Percentiles rank a stretch among this genome's conserved stretches.
Conservation (phyloP, 1,139 yeast genomes). For the Suhomyces choctaworum region DNA sequence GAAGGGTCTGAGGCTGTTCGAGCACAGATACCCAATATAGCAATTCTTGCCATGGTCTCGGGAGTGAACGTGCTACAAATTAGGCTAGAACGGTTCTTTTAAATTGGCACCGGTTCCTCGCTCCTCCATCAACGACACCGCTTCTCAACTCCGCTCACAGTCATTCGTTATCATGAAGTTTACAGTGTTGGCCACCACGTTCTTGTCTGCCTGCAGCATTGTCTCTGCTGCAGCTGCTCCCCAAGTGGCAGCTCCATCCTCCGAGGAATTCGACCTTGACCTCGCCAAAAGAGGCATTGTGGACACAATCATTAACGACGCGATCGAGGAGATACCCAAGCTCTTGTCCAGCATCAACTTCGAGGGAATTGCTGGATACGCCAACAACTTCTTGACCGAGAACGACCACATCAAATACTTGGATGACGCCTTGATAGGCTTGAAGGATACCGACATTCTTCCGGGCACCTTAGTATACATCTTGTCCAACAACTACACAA, state of each 20-base stretch:
- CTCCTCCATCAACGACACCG: no score
- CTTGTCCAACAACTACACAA: slow-evolving; percentile 28
- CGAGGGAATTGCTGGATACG: slow-evolving; percentile 36
- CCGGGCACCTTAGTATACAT: slow-evolving; percentile 29
- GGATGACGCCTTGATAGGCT: slow-evolving; percentile 27
- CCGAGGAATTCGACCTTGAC: slow-evolving; percentile 15
- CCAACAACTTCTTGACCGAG: slow-evolving; percentile 27
- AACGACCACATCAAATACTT: slow-evolving; percentile 26
- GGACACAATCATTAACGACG: slow-evolving; percentile 7
- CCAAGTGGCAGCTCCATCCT: slow-evolving; percentile 11
- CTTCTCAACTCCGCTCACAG: no score
- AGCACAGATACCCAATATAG: slow-evolving; percentile 5
- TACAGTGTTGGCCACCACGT: slow-evolving; percentile 19
- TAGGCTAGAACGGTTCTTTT: no score
- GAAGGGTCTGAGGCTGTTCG: not conserved
- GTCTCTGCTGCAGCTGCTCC: slow-evolving; percentile 14
- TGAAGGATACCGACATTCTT: slow-evolving; percentile 27
- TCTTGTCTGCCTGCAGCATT: slow-evolving; percentile 19
- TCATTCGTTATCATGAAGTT: slow-evolving; percentile 22
- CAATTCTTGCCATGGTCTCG: not conserved
- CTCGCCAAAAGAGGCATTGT: slow-evolving; percentile 26
- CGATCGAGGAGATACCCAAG: slow-evolving; percentile 21
- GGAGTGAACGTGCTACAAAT: no score
- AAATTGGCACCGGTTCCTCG: no score
- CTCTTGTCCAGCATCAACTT: slow-evolving; percentile 23